A percentile compares a stretch with the other conserved stretches of the same genome.
These are phyloP conservation scores for Cardamine resedifolia DNA, from an alignment of 345 rosid genomes.

Conservation along the genomic window DNA sequence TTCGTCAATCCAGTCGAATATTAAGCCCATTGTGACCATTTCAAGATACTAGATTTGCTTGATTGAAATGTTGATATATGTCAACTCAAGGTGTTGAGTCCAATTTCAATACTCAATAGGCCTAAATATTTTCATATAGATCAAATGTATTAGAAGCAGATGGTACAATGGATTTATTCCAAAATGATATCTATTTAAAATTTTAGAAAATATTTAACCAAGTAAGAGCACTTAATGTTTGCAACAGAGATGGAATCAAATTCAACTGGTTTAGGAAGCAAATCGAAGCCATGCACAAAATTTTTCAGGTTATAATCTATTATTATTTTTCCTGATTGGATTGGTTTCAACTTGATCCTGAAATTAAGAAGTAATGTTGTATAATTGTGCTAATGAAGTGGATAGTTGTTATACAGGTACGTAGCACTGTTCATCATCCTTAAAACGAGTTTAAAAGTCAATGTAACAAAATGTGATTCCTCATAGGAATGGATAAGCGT, in stretches of 20 bases:
- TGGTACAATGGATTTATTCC: neutral
- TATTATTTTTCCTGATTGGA: neutral
- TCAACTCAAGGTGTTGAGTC: conserved; percentile 13
- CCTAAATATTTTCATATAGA: conserved; percentile 2
- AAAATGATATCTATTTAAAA: conserved; percentile 1
- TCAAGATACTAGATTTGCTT: conserved; percentile 6
- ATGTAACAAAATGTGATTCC: conserved; percentile 7
- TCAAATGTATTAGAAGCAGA: neutral
- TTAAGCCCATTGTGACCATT: conserved; percentile 8
- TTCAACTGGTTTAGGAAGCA: conserved; percentile 99
- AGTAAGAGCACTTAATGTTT: conserved; percentile 53
- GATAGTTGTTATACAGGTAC: conserved; percentile 19
- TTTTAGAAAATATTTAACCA: conserved; percentile 8
- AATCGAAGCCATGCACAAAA: conserved; percentile 99
- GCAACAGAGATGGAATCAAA: conserved; percentile 87
- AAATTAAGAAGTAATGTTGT: conserved; percentile 15
- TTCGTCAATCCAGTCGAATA: neutral
- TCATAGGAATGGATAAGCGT: conserved; percentile 12
- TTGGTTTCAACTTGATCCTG: neutral
- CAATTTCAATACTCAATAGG: neutral
- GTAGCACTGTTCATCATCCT: conserved; percentile 24
- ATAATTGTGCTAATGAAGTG: conserved; percentile 13
- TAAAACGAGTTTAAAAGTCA: conserved; percentile 20
- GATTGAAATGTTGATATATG: conserved; percentile 15
- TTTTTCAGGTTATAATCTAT: conserved; percentile 81